phyloP scores from a whole-genome alignment of 208 protist species.

The Vickermania ingenoplastis region DNA sequence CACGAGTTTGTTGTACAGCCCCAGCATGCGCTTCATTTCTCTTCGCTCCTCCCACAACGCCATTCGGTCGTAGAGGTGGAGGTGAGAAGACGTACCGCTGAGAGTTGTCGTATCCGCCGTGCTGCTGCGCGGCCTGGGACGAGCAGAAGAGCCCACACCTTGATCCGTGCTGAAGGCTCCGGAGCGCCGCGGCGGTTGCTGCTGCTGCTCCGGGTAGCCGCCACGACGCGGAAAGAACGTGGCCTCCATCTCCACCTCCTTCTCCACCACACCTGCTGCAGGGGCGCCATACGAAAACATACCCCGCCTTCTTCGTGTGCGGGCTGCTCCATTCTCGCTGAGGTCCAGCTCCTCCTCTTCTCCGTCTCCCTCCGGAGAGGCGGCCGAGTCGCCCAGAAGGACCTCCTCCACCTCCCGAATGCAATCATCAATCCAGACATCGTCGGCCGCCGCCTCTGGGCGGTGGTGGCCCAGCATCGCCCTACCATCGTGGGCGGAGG shows the following conservation, averaged over 20 bases:
- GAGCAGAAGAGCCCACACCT: too few species aligned
- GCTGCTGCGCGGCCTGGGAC: not conserved
- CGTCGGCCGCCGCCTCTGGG: not conserved
- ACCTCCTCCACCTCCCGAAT: not conserved
- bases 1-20: constrained; percentile 44
- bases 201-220: not conserved
- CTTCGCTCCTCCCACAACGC: constrained; percentile 47
- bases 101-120: not conserved
- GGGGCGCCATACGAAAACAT: not conserved
- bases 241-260: not conserved
- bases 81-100: not conserved
- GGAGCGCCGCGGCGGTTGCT: not conserved
- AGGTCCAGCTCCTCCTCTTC: too few species aligned
- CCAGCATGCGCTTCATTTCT: constrained; percentile 44
- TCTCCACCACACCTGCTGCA: too few species aligned
- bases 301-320: too few species aligned
- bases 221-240: not conserved
- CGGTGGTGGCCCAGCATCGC: not conserved
- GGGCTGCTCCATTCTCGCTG: too few species aligned
- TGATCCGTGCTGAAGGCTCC: too few species aligned
- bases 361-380: not conserved
- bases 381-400: not conserved
- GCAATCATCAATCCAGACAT: not conserved
- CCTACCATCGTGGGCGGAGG: not conserved
- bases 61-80: constrained; percentile 30